These are phyloP conservation scores for Psidium guajava DNA, from an alignment of 345 rosid species.

Conservation along the genomic window DNA sequence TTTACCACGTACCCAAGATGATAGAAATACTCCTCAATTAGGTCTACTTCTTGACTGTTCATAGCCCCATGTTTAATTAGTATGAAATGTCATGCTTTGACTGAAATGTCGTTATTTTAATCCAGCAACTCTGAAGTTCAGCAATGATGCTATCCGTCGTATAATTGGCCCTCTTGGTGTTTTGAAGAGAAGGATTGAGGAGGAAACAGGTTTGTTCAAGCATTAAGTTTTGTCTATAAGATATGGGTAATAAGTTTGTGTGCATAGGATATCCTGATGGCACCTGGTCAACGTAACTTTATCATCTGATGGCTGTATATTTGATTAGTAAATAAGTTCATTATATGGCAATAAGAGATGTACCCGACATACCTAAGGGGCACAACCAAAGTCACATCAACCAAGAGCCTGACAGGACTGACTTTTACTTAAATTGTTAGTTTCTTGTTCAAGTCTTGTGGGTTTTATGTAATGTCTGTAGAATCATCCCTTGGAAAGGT, in stretches of 20 bases:
- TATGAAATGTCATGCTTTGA: not conserved
- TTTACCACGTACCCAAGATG: conserved; percentile 54
- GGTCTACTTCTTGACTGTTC: conserved; percentile 27
- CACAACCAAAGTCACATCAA: not conserved
- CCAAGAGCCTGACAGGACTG: not conserved
- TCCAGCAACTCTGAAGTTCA: conserved; percentile 68
- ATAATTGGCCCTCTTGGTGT: conserved; percentile 84
- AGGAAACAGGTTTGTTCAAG: conserved; percentile 66
- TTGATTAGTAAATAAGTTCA: not conserved
- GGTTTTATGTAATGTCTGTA: not conserved
- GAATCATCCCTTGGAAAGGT: not conserved
- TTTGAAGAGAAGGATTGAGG: conserved; percentile 75
- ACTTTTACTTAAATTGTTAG: not conserved
- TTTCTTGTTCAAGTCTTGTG: not conserved
- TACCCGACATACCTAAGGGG: not conserved
- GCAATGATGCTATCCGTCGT: conserved; percentile 76
- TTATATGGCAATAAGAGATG: not conserved
- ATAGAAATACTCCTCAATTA: conserved; percentile 49
- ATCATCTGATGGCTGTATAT: not conserved
- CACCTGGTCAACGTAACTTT: not conserved
- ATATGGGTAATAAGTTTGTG: not conserved
- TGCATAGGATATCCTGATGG: not conserved
- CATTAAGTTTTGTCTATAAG: not conserved
- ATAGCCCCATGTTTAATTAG: not conserved
- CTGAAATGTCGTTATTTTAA: conserved; percentile 5